Base-by-base conservation (phyloP, 2,329 filamentous ascomycete species). In the Fusarium mundagurra region DNA sequence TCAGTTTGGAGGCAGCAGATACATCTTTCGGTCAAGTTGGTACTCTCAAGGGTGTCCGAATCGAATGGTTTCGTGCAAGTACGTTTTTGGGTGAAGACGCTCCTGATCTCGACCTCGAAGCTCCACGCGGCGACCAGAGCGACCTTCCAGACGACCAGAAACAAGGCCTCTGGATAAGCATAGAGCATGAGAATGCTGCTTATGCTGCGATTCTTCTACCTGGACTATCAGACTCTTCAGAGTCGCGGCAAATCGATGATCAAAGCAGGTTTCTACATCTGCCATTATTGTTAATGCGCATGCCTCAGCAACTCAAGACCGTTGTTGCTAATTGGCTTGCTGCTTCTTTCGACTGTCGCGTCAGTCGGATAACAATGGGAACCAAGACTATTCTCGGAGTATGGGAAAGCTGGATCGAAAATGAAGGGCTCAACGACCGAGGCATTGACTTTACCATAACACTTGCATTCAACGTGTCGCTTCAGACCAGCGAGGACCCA, bases 281-380 rank as follows among this genome's bases (percentile, higher is more conserved):
- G 0, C 88, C 89, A 0, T 81, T 91, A 0, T 81, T 91, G 6
- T 80, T 91, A 2, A 79, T 90, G 36, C 85, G 88, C 31, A 90
- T 90, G 87, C 89, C 89, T 1, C 81, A 85, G 8, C 80, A 87
- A 5, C 81, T 91, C 2, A 89, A 88, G 72, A 67, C 81, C 5
- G 81, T 87, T 27, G 73, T 91, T 1, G 69, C 83, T n/a, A 84
- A 86, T 29, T 91, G 90, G 78, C 80, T 91, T 17, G 82, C 85
- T 8, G 84, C 80, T 47, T 85, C 85, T 1, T 90, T 91, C 71
- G 89, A 91, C 80, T 90, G 88, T 69, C 88, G 87, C 34, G 84
- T 90, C 50, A 86, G 83, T 61, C 81, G 86, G 8, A 79, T 90
- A 47, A 82, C 82, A 2, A 78, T 91, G 5, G 86, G 87, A 11